Conservation (phyloP, 352 stramenopile species). For the Phytophthora citricola region DNA sequence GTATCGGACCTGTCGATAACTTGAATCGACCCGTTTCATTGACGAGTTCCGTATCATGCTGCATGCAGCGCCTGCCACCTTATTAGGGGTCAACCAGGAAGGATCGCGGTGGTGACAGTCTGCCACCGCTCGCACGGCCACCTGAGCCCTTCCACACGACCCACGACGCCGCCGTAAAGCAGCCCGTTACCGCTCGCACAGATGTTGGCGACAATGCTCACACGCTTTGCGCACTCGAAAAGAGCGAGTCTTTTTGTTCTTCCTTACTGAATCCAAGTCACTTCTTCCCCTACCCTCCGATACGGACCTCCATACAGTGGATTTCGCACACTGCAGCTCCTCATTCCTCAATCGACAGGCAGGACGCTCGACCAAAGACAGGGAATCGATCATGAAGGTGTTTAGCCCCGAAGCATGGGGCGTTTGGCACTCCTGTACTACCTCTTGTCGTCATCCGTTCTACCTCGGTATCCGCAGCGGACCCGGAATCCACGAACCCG, state of each 20-base stretch:
- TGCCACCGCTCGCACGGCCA: not conserved
- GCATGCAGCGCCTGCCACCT: not conserved
- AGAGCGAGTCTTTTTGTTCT: conserved; percentile 17
- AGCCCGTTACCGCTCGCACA: conserved; percentile 25
- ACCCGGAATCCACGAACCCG: conserved; percentile 19
- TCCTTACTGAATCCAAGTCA: conserved; percentile 23
- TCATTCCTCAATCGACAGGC: conserved; percentile 38
- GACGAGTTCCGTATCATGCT: not conserved
- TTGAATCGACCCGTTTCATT: not conserved
- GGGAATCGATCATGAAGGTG: conserved; percentile 28
- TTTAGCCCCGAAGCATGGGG: not conserved
- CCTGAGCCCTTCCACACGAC: conserved; percentile 26
- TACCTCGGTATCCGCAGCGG: conserved; percentile 14
- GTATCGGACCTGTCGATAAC: conserved; percentile 4
- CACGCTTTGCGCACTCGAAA: conserved; percentile 7
- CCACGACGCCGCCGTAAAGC: conserved; percentile 21
- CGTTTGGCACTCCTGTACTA: conserved; percentile 5
- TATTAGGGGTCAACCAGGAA: too few relatives aligned
- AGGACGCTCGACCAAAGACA: not conserved
- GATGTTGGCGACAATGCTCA: conserved; percentile 22
- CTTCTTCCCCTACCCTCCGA: conserved; percentile 21
- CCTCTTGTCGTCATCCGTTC: conserved; percentile 9
- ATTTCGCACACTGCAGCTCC: conserved; percentile 17
- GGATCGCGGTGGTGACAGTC: too few relatives aligned
- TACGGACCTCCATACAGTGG: conserved; percentile 17